A percentile compares a stretch with the other conserved stretches of the same genome.
Conservation (phyloP, 1,284 basidiomycete species). For the Malassezia vespertilionis region DNA sequence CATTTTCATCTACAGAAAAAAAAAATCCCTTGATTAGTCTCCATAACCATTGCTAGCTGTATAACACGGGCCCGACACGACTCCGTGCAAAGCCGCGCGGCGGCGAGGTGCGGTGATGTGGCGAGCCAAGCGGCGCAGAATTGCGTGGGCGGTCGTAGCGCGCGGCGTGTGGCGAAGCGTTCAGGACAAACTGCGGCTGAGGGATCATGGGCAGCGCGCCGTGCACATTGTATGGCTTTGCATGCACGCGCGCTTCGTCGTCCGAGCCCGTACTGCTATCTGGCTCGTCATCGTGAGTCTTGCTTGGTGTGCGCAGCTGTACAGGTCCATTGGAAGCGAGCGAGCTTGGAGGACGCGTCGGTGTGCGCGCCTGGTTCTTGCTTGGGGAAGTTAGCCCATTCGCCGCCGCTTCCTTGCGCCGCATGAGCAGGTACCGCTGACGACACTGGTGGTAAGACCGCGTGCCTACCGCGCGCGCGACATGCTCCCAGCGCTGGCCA, state of each 20-base stretch:
- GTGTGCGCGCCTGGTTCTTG: background rate
- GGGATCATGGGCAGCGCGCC: background rate
- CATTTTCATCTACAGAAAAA: too few relatives aligned
- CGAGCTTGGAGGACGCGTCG: background rate
- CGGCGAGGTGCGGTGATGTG: background rate
- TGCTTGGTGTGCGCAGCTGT: background rate
- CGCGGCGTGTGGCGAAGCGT: slow-evolving; percentile 1
- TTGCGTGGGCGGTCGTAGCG: slow-evolving; percentile 3
- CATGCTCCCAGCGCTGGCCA: slow-evolving; percentile 46
- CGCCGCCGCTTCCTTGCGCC: slow-evolving; percentile 40
- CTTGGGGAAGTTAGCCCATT: slow-evolving; percentile 16
- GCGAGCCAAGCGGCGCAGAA: background rate
- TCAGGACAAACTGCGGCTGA: slow-evolving; percentile 1
- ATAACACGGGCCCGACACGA: slow-evolving; percentile 7
- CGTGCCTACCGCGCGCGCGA: slow-evolving; percentile 44
- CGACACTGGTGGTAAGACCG: slow-evolving; percentile 47
- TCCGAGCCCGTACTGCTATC: background rate
- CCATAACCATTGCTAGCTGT: slow-evolving; percentile 7
- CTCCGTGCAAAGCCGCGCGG: background rate
- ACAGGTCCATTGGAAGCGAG: too few relatives aligned
- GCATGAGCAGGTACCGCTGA: slow-evolving; percentile 45
- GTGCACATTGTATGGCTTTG: background rate
- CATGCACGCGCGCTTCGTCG: background rate
- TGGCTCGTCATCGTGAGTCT: background rate
- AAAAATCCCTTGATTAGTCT: slow-evolving; percentile 1